Conservation (phyloP, 306 rosid genomes). For the Hippophae rhamnoides region DNA sequence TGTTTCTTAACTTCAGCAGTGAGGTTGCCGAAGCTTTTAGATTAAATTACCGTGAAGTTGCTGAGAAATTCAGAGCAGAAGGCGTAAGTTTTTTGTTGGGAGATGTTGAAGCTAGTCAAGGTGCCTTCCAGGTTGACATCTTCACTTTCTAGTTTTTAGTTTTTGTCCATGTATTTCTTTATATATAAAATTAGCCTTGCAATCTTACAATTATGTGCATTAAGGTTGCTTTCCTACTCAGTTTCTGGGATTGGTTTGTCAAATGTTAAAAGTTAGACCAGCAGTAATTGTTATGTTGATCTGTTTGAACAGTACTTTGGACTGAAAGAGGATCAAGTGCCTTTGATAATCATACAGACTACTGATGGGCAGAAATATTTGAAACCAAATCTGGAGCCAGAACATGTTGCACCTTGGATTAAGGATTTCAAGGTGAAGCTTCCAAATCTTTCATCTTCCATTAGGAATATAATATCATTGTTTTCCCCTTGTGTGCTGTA, state of each 20-base stretch:
- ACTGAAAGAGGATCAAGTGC: conserved; percentile 69
- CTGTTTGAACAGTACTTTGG: conserved; percentile 66
- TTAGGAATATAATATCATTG: neutral
- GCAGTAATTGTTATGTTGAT: conserved; percentile 12
- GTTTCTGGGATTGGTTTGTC: neutral
- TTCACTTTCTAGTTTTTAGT: neutral
- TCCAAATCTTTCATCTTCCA: conserved; percentile 7
- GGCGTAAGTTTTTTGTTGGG: conserved; percentile 72
- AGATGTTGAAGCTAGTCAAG: conserved; percentile 60
- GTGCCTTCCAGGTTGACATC: conserved; percentile 73
- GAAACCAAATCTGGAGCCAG: conserved; percentile 56
- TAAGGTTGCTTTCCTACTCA: neutral
- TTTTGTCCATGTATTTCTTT: neutral
- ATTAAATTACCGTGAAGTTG: conserved; percentile 60
- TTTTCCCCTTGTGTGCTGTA: neutral
- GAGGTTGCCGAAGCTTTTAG: conserved; percentile 52
- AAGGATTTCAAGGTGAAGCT: conserved; percentile 69
- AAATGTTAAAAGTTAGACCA: conserved; percentile 8
- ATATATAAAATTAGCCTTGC: neutral
- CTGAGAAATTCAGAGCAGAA: conserved; percentile 50
- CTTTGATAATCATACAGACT: conserved; percentile 65
- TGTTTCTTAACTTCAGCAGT: conserved; percentile 64
- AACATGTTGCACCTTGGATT: conserved; percentile 63
- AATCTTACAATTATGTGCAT: neutral
- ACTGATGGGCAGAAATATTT: conserved; percentile 56